phyloP scores from a whole-genome alignment of 75 land plant genomes.

The Pseudotsuga menziesii region DNA sequence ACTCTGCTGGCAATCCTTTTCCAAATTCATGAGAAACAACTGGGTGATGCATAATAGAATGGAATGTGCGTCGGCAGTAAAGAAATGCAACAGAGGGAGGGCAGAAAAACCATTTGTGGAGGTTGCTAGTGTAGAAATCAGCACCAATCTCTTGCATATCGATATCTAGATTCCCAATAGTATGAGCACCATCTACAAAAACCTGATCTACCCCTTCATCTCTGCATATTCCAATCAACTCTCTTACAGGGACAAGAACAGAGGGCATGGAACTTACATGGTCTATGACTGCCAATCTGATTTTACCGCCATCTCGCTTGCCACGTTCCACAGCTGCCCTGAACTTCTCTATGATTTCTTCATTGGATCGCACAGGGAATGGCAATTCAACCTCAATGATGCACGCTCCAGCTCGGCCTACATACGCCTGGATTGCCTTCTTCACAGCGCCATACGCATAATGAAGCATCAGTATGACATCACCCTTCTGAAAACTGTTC shows the following conservation, averaged over 20 bases:
- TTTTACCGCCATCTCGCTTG: slow-evolving; percentile 32
- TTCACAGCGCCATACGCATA: slow-evolving; percentile 81
- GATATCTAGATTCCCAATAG: slow-evolving; percentile 64
- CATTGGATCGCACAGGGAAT: slow-evolving; percentile 59
- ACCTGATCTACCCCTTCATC: slow-evolving; percentile 84
- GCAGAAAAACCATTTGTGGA: slow-evolving; percentile 94
- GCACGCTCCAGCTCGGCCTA: slow-evolving; percentile 65
- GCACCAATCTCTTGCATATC: slow-evolving; percentile 76
- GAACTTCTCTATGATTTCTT: slow-evolving; percentile 51
- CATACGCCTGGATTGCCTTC: slow-evolving; percentile 82
- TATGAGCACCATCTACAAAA: slow-evolving; percentile 91
- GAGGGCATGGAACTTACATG: slow-evolving; percentile 92
- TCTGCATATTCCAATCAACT: slow-evolving; percentile 67
- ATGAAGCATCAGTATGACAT: slow-evolving; percentile 72
- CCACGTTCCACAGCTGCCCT: slow-evolving; percentile 39
- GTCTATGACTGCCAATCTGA: slow-evolving; percentile 83
- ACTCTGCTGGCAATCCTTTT: slow-evolving; percentile 72
- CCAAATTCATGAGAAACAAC: slow-evolving; percentile 87
- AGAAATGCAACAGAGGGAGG: slow-evolving; percentile 82
- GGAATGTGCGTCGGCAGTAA: slow-evolving; percentile 30
- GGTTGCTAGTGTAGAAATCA: slow-evolving; percentile 83
- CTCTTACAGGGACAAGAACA: slow-evolving; percentile 65
- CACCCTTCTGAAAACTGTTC: slow-evolving; percentile 51
- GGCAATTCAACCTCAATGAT: slow-evolving; percentile 66
- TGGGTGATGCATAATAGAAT: slow-evolving; percentile 64